Base-by-base conservation (phyloP, 2,329 filamentous ascomycete genomes). In the Cytospora schulzeri region DNA sequence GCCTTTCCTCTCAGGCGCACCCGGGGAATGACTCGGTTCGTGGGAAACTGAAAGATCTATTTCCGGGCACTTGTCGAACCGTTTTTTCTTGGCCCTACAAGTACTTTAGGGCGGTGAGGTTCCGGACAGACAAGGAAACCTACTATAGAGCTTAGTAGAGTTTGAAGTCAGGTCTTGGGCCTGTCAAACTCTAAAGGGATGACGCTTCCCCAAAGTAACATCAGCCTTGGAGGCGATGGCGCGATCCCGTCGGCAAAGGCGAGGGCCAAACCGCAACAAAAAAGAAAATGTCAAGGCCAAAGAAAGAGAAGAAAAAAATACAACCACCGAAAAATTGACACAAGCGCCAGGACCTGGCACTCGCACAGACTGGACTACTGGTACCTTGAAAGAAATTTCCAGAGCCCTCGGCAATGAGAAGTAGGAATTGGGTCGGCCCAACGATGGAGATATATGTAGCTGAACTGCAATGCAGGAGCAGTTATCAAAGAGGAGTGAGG, bases 11-110 rank as follows among this genome's bases (percentile, higher is more conserved):
- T 17, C 22, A 33, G 14, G 3, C 26, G n/a, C 45, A 48, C 14
- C 22, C 31, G 14, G 59, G 50, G 48, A 61, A 61, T 61, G 59
- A 61, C 59, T 61, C 59, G 59, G 41, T 33, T 33, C 24, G 19
- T 48, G 45, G 45, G 11, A 11, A 48, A 48, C 11, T 48, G 45
- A 48, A 22, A 3, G 5, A 14, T 9, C 22, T 24, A 19, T 48
- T 22, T 48, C 22, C 45, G n/a, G 11, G 38, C 38, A 4, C 11
- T n/a, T 48, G 45, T 24, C n/a, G 9, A 24, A 14, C n/a, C 11
- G 45, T 22, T 48, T 24, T 48, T n/a, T 24, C 24, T n/a, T 41
- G n/a, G 38, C 38, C 38, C 38, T 41, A 8, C 15, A 11, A 3
- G 41, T 48, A 4, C 45, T 24, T 12, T 5, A 12, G 12, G 24